Conservation (phyloP, 176 grass and related monocot species). For the Carex littledalei region DNA sequence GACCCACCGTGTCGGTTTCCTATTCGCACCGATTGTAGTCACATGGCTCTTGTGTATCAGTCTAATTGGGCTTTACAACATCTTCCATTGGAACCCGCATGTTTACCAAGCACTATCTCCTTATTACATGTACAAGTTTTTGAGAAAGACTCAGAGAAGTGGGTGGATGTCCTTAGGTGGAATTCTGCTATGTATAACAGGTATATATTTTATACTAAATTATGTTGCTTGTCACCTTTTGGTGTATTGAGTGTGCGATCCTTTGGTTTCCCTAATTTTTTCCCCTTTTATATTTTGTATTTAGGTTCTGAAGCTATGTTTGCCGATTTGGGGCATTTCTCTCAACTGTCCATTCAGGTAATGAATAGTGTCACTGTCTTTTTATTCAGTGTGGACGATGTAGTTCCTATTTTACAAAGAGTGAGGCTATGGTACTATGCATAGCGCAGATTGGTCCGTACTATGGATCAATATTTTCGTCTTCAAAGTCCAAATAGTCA, state of each 20-base stretch:
- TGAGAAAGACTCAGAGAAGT: slow-evolving; percentile 85
- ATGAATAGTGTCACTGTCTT: slow-evolving; percentile 5
- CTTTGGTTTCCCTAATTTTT: background rate
- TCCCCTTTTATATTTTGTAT: background rate
- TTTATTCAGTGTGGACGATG: background rate
- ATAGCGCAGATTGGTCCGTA: no score
- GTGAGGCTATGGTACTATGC: no score
- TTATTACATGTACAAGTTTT: slow-evolving; percentile 97
- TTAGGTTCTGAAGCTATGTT: slow-evolving; percentile 99
- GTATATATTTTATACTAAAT: slow-evolving; percentile 29
- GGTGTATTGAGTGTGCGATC: background rate
- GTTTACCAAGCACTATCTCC: slow-evolving; percentile 91
- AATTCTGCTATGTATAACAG: slow-evolving; percentile 89
- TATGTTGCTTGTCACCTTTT: background rate
- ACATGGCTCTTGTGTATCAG: slow-evolving; percentile 96
- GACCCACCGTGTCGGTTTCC: slow-evolving; percentile 83
- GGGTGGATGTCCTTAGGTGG: slow-evolving; percentile 98
- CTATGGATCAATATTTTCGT: no score
- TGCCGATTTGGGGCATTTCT: slow-evolving; percentile 96
- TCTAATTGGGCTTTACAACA: slow-evolving; percentile 83
- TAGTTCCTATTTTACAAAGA: background rate
- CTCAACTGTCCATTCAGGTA: slow-evolving; percentile 91
- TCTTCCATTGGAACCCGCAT: slow-evolving; percentile 82
- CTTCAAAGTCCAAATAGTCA: no score
- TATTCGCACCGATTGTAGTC: slow-evolving; percentile 87